Evolutionary conservation across 2,329 filamentous ascomycete genomes (phyloP).

Genomic region (Cadophora gregata): DNA sequence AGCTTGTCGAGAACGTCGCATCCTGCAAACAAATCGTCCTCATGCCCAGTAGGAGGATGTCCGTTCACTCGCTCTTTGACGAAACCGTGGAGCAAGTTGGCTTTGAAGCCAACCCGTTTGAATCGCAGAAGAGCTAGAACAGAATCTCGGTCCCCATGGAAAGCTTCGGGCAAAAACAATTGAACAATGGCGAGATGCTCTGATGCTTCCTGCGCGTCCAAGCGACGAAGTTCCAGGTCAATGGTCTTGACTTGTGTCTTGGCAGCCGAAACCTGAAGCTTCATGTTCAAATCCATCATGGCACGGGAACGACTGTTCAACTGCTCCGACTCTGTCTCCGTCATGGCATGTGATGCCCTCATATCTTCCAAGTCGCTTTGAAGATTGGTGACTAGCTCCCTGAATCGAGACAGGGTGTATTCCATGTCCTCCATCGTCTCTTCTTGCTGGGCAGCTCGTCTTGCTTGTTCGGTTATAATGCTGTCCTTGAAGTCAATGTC

Average conservation of each 20-base stretch:
- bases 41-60: constrained; percentile 68
- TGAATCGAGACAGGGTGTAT: constrained; percentile 86
- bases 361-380: constrained; percentile 91
- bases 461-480: constrained; percentile 81
- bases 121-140: constrained; percentile 89
- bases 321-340: constrained; percentile 90
- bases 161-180: constrained; percentile 86
- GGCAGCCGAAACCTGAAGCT: constrained; percentile 85
- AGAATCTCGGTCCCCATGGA: constrained; percentile 80
- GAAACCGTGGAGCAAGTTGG: constrained; percentile 76
- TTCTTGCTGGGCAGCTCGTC: constrained; percentile 77
- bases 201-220: constrained; percentile 87
- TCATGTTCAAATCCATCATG: constrained; percentile 96
- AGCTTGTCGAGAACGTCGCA: constrained; percentile 87
- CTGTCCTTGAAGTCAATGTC: constrained; percentile 89
- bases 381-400: constrained; percentile 84
- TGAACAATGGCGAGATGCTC: constrained; percentile 90
- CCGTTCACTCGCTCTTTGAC: constrained; percentile 79
- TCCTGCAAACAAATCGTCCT: constrained; percentile 80
- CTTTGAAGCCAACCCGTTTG: constrained; percentile 88
- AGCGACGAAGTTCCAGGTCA: constrained; percentile 82
- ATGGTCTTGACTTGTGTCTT: constrained; percentile 96
- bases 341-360: constrained; percentile 88
- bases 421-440: constrained; percentile 85
- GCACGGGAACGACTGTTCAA: constrained; percentile 86